Base-by-base conservation (phyloP, 345 rosid species). In the Dovyalis caffra region DNA sequence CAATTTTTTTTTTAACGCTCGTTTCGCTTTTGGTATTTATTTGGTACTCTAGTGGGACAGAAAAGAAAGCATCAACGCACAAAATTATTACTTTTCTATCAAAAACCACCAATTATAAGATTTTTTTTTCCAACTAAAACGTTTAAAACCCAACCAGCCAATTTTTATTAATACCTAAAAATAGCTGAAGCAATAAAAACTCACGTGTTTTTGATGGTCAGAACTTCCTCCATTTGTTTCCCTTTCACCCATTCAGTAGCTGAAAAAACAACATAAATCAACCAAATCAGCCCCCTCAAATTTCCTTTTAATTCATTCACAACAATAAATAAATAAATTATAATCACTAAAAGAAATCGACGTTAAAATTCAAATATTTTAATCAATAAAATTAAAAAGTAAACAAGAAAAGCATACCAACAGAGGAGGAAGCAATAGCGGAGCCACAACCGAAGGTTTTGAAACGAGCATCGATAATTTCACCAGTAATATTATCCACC, bases 221-320 rank as follows among this genome's bases (percentile, higher is more conserved):
- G 18, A 11, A 93, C 98, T 73, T 96, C 98, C 76, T 92, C 97
- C 92, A 88, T 90, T 70, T 87, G 89, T 81, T 87, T 96, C 66
- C 98, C 99, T 80, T 93, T 96, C 88, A 93, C 99, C 99, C 99
- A 96, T 82, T 96, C 99, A 14, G 98, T 90, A 31, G 92, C 99
- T 96, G 81, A 31, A 83, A 73, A 60, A 78, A 18, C 68, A 38
- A 15, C 75, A 73, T 66, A 70, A 60, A 76, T 35, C 61, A 63
- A 23, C 60, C 69, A 70, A 60, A 76, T 35, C 61, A 63, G 28
- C 60, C 20, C 20, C 6, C 23, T 28, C 12, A 14, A 32, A 21
- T 34, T 1, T 34, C 26, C 25, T 51, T 9, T 28, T 23, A 51
- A 7, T 51, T 51, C 20, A 7, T 7, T 18, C 25, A 51, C 25